These are phyloP conservation scores for Fusarium incarnatum DNA, from an alignment of 2,329 filamentous ascomycete species.

Conservation along the genomic window DNA sequence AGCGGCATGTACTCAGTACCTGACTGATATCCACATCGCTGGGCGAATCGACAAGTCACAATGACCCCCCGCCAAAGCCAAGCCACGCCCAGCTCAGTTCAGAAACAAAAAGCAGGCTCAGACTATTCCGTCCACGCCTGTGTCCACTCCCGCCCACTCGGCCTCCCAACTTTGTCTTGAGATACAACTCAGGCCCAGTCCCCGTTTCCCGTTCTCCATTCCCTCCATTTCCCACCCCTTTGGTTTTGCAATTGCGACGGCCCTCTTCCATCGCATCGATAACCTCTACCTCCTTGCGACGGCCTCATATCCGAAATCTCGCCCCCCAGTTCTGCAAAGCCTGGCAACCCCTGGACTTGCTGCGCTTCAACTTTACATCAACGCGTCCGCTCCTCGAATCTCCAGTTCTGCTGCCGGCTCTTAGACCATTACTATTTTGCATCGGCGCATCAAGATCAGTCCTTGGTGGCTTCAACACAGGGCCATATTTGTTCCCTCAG, in stretches of 20 bases:
- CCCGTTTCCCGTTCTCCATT: constrained; percentile 44
- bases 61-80: constrained; percentile 27
- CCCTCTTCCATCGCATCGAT: constrained; percentile 39
- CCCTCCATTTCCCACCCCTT: constrained; percentile 36
- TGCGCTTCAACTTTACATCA: constrained; percentile 21
- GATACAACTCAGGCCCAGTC: constrained; percentile 47
- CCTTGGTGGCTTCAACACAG: neutral
- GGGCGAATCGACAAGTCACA: constrained; percentile 28
- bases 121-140: constrained; percentile 42
- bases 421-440: constrained; percentile 16
- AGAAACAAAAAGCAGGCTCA: constrained; percentile 38
- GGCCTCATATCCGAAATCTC: constrained; percentile 18
- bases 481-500: neutral
- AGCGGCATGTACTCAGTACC: constrained; percentile 24
- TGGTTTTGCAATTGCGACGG: constrained; percentile 47
- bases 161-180: constrained; percentile 46
- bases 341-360: constrained; percentile 18
- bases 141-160: constrained; percentile 38
- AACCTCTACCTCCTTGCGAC: constrained; percentile 28
- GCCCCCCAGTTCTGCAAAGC: constrained; percentile 13
- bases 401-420: constrained; percentile 20
- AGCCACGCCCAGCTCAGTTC: constrained; percentile 24
- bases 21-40: constrained; percentile 6
- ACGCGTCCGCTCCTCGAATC: constrained; percentile 26
- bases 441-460: constrained; percentile 22